phyloP scores from a whole-genome alignment of 2,329 filamentous ascomycete genomes.

The Neurospora sp. region DNA sequence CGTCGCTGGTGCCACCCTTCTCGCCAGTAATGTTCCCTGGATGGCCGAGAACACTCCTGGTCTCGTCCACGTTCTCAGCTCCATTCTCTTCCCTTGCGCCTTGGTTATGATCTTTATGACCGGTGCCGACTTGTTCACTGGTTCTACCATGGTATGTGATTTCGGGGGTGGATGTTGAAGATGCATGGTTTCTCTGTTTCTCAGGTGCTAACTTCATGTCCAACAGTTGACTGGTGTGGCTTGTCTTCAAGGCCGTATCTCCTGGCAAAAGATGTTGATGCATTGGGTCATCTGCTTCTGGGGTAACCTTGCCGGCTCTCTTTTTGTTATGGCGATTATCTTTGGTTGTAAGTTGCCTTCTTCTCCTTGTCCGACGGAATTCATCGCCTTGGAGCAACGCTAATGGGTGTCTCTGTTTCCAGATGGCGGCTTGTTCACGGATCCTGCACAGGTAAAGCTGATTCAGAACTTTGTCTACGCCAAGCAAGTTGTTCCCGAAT shows the following conservation, averaged over 20 bases:
- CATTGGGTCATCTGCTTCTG: slow-evolving; percentile 36
- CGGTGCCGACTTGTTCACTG: slow-evolving; percentile 38
- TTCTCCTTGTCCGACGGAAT: background rate
- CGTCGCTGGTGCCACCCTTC: slow-evolving; percentile 36
- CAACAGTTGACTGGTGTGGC: slow-evolving; percentile 15
- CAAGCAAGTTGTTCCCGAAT: slow-evolving; percentile 37
- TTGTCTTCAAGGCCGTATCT: slow-evolving; percentile 11
- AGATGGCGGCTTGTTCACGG: slow-evolving; percentile 35
- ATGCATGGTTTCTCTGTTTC: background rate
- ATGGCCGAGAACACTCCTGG: slow-evolving; percentile 38
- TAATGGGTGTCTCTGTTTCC: background rate
- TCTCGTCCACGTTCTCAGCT: slow-evolving; percentile 33
- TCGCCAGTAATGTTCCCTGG: slow-evolving; percentile 35
- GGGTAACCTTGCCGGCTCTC: slow-evolving; percentile 35
- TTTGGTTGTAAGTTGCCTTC: slow-evolving; percentile 30
- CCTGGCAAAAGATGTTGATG: slow-evolving; percentile 13
- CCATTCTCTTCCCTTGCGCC: slow-evolving; percentile 38
- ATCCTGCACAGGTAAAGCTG: background rate
- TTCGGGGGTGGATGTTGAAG: background rate
- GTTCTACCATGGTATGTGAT: slow-evolving; percentile 31
- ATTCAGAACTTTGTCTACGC: slow-evolving; percentile 10
- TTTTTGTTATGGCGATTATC: slow-evolving; percentile 37
- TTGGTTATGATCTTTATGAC: slow-evolving; percentile 35
- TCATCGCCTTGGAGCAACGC: background rate
- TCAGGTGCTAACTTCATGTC: background rate